Percentiles rank a stretch among this genome's conserved stretches.
These are phyloP conservation scores for Nitzschia sp. DNA, from an alignment of 108 stramenopile genomes.

Conservation along the genomic window DNA sequence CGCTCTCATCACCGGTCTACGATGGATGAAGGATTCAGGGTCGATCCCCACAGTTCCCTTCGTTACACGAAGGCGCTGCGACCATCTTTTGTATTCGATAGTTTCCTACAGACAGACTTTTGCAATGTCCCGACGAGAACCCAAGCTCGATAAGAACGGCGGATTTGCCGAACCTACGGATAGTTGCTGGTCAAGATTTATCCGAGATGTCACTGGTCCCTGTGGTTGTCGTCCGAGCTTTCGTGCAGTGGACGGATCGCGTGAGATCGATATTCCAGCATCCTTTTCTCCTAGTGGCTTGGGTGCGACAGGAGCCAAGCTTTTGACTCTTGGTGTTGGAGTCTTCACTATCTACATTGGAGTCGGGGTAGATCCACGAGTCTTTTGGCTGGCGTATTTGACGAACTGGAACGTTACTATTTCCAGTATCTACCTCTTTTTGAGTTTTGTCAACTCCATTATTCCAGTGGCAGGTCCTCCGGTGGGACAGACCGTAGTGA, in stretches of 20 bases:
- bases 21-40: too few relatives aligned
- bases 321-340: neutral
- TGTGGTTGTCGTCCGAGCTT: conserved; percentile 9
- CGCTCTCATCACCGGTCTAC: too few relatives aligned
- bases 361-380: neutral
- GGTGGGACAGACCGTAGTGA: conserved; percentile 5
- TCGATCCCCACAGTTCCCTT: too few relatives aligned
- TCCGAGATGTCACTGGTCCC: neutral
- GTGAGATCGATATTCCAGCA: conserved; percentile 3
- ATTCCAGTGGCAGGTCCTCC: neutral
- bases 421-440: neutral
- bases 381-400: conserved; percentile 4
- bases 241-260: conserved; percentile 1
- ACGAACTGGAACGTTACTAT: conserved; percentile 7
- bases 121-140: too few relatives aligned
- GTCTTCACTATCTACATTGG: neutral
- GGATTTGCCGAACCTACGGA: conserved; percentile 2
- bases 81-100: too few relatives aligned
- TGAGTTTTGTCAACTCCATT: conserved; percentile 1
- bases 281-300: conserved; percentile 5
- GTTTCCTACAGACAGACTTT: too few relatives aligned
- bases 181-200: neutral
- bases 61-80: too few relatives aligned
- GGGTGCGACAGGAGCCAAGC: neutral
- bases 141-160: neutral